These are phyloP conservation scores for Podila horticola DNA, from an alignment of 192 early-diverging fungal genomes.

Conservation along the genomic window DNA sequence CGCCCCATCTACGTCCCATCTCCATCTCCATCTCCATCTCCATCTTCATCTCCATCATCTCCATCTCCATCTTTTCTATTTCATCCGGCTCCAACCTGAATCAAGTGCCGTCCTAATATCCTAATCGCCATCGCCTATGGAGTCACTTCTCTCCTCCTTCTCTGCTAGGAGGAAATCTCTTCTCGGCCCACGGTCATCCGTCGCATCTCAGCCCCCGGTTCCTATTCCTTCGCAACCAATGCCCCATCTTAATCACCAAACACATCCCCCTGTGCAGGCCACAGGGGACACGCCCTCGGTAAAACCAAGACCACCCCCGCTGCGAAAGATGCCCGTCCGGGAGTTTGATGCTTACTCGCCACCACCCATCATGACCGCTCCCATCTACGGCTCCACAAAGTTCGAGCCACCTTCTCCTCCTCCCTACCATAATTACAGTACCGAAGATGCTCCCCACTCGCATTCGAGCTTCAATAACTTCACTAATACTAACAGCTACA, in stretches of 20 bases:
- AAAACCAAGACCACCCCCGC: conserved; percentile 30
- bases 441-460: neutral
- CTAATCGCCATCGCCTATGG: neutral
- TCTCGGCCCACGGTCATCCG: neutral
- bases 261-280: neutral
- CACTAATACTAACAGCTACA: neutral
- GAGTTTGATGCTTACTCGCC: conserved; percentile 43
- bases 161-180: conserved; percentile 3
- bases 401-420: conserved; percentile 30
- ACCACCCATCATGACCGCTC: conserved; percentile 41
- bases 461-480: neutral
- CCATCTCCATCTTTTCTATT: too few species aligned
- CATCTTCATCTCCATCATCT: too few species aligned
- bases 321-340: conserved; percentile 41
- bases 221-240: neutral
- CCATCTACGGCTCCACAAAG: conserved; percentile 39
- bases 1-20: too few species aligned
- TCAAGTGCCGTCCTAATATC: too few species aligned
- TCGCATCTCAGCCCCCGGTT: neutral
- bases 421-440: conserved; percentile 12
- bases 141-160: neutral
- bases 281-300: conserved; percentile 9
- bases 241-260: neutral
- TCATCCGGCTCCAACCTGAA: too few species aligned
- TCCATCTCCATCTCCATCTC: too few species aligned